A percentile compares a stretch with the other conserved stretches of the same genome.
These are phyloP conservation scores for Solanum microdontum DNA, from an alignment of 257 asterid genomes.

Conservation along the genomic window DNA sequence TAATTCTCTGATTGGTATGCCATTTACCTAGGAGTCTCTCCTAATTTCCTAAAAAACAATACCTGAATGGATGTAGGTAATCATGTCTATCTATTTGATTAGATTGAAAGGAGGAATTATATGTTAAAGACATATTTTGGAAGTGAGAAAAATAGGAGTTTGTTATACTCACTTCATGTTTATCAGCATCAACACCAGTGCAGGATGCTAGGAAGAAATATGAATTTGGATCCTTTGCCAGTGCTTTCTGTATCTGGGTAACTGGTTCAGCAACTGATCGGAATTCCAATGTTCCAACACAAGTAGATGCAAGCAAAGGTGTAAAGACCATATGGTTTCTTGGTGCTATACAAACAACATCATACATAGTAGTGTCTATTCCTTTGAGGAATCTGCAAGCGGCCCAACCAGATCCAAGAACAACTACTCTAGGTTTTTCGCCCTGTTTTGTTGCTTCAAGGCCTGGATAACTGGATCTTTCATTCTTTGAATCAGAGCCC, in stretches of 20 bases:
- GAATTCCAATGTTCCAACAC: slow-evolving; percentile 90
- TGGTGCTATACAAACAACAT: slow-evolving; percentile 85
- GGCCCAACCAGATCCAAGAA: slow-evolving; percentile 94
- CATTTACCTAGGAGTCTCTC: background rate
- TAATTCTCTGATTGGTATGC: background rate
- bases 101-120: background rate
- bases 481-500: slow-evolving; percentile 52
- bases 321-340: slow-evolving; percentile 97
- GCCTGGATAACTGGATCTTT: slow-evolving; percentile 48
- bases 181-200: slow-evolving; percentile 45
- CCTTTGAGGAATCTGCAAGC: slow-evolving; percentile 94
- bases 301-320: slow-evolving; percentile 91
- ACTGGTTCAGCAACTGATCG: slow-evolving; percentile 94
- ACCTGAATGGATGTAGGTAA: background rate
- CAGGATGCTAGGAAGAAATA: slow-evolving; percentile 75
- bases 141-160: background rate
- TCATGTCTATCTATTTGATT: background rate
- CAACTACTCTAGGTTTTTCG: slow-evolving; percentile 89
- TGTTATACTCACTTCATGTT: slow-evolving; percentile 54
- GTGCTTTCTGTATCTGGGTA: slow-evolving; percentile 71
- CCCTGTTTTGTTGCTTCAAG: slow-evolving; percentile 81
- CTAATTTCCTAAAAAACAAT: background rate
- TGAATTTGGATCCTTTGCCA: slow-evolving; percentile 85
- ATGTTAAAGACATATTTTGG: background rate
- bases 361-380: slow-evolving; percentile 58